Percentiles rank a stretch among this genome's conserved stretches.
These are phyloP conservation scores for Flaveria trinervia DNA, from an alignment of 129 eudicot species.

Conservation along the genomic window DNA sequence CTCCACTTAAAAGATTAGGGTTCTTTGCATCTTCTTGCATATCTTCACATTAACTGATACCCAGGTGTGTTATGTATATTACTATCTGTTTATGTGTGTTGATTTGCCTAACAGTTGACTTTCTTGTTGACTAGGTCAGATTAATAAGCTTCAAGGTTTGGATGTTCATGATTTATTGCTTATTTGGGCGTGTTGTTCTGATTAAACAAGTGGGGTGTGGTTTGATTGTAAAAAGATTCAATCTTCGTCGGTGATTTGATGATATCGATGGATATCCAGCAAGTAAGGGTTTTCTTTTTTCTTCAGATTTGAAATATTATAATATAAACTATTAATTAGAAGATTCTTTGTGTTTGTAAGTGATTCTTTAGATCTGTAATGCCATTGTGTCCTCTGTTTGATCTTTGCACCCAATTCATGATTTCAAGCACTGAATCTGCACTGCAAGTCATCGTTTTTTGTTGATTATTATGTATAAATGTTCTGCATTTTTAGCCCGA, in stretches of 20 bases:
- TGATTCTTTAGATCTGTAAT: constrained; percentile 45
- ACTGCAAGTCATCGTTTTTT: not conserved
- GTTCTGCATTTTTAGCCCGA: constrained; percentile 9
- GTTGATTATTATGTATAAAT: not conserved
- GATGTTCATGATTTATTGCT: constrained; percentile 19
- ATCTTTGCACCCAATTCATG: constrained; percentile 26
- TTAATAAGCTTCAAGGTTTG: constrained; percentile 34
- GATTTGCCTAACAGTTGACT: constrained; percentile 36
- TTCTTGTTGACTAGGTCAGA: constrained; percentile 34
- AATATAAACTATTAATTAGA: constrained; percentile 15
- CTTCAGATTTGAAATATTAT: constrained; percentile 40
- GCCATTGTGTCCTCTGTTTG: constrained; percentile 21
- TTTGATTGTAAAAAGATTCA: constrained; percentile 35
- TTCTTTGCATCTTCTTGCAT: constrained; percentile 16
- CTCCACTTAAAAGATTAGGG: constrained; percentile 25
- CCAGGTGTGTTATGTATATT: constrained; percentile 7
- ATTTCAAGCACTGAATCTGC: not conserved
- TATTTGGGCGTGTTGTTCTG: constrained; percentile 2
- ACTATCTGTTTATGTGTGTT: not conserved
- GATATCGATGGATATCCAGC: constrained; percentile 30
- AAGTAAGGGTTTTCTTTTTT: constrained; percentile 27
- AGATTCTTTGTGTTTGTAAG: constrained; percentile 31
- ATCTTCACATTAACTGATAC: constrained; percentile 15
- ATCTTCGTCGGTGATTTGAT: constrained; percentile 34
- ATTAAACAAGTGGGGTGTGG: constrained; percentile 32